Evolutionary conservation across 805 yeast species (phyloP).

Genomic region (Yarrowia sp.): DNA sequence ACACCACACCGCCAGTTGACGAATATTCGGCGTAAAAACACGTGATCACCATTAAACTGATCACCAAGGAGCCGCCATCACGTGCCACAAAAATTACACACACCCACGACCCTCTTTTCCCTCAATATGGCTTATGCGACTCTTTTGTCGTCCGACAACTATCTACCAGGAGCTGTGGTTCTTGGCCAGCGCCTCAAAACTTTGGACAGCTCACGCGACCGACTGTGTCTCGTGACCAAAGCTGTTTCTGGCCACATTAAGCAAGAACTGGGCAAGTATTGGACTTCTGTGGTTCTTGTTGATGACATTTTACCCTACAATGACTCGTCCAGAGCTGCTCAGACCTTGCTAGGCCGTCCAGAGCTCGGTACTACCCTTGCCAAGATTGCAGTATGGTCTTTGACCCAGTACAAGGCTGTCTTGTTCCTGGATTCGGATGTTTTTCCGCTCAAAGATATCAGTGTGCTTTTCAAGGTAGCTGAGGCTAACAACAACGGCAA

Average conservation of each 20-base stretch:
- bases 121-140: conserved; percentile 35
- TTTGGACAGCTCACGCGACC: conserved; percentile 32
- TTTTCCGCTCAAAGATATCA: conserved; percentile 44
- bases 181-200: conserved; percentile 43
- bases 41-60: no score
- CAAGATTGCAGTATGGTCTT: conserved; percentile 56
- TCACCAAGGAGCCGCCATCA: neutral
- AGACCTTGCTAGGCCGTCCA: conserved; percentile 45
- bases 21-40: no score
- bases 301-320: conserved; percentile 34
- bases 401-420: conserved; percentile 42
- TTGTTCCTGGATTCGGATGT: conserved; percentile 57
- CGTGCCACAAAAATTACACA: neutral
- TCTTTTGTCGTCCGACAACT: conserved; percentile 47
- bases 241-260: conserved; percentile 32
- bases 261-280: conserved; percentile 31
- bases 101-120: neutral
- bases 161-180: conserved; percentile 51
- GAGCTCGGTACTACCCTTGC: conserved; percentile 51
- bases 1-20: neutral
- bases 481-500: neutral
- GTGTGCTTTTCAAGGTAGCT: conserved; percentile 35
- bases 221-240: conserved; percentile 37
- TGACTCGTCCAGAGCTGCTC: neutral
- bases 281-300: conserved; percentile 36